A percentile compares a stretch with the other conserved stretches of the same genome.
Evolutionary conservation across 495 filamentous ascomycete genomes (phyloP).

Genomic region (Glarea lozoyensis): DNA sequence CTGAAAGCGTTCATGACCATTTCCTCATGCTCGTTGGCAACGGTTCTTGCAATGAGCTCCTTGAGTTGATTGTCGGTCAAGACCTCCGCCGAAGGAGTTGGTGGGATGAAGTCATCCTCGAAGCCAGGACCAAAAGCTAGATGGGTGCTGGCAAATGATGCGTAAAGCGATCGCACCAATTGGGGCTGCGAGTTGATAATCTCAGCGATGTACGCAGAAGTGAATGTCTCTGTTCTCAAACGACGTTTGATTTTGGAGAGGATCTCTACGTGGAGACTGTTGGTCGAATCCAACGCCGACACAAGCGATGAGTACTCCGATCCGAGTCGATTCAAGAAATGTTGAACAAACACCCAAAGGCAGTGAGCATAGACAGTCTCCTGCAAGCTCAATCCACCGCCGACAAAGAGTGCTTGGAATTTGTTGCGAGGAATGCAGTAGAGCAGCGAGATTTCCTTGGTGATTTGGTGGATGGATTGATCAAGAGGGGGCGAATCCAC

Average conservation of each 20-base stretch:
- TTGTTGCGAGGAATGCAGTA: conserved; percentile 98
- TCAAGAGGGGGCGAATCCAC: conserved; percentile 59
- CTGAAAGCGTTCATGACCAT: conserved; percentile 98
- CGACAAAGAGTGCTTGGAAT: conserved; percentile 80
- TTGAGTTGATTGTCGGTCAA: conserved; percentile 72
- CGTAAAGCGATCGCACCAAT: conserved; percentile 79
- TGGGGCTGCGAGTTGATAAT: conserved; percentile 90
- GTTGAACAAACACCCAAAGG: conserved; percentile 93
- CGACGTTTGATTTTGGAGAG: conserved; percentile 94
- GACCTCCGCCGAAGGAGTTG: conserved; percentile 57
- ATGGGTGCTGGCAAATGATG: conserved; percentile 86
- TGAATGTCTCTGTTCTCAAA: conserved; percentile 93
- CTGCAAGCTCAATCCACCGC: conserved; percentile 84
- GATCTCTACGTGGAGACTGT: conserved; percentile 78
- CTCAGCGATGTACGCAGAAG: conserved; percentile 92
- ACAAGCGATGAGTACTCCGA: conserved; percentile 83
- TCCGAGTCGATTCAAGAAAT: conserved; percentile 90
- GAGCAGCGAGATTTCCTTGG: conserved; percentile 92
- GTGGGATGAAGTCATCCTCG: conserved; percentile 59
- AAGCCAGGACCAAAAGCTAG: conserved; percentile 66
- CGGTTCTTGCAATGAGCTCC: conserved; percentile 70
- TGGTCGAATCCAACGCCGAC: conserved; percentile 71
- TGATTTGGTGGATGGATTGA: conserved; percentile 95
- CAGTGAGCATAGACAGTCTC: conserved; percentile 97
- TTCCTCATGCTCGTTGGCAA: conserved; percentile 88